These are phyloP conservation scores for Brettanomyces nanus DNA, from an alignment of 805 yeast genomes.

Conservation along the genomic window DNA sequence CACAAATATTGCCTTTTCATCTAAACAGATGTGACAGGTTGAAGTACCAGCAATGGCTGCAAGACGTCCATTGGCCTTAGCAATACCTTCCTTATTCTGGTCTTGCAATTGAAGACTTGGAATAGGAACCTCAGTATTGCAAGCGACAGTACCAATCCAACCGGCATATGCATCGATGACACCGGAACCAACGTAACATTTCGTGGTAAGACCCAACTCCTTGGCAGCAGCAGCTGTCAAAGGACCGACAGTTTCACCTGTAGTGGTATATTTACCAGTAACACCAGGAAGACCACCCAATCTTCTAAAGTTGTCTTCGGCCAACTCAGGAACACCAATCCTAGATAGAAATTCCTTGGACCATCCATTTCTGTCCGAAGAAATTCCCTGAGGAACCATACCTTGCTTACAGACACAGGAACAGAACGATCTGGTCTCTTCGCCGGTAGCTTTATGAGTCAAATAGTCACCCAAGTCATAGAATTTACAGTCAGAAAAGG, in stretches of 20 bases:
- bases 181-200: slow-evolving; percentile 86
- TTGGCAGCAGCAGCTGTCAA: slow-evolving; percentile 60
- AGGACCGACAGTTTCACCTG: slow-evolving; percentile 85
- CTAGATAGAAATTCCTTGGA: slow-evolving; percentile 62
- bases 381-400: slow-evolving; percentile 83
- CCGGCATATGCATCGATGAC: slow-evolving; percentile 98
- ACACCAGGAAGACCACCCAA: slow-evolving; percentile 78
- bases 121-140: slow-evolving; percentile 56
- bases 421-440: slow-evolving; percentile 81
- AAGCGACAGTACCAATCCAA: slow-evolving; percentile 98
- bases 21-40: slow-evolving; percentile 89
- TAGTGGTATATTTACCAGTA: slow-evolving; percentile 68
- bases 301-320: slow-evolving; percentile 64
- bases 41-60: slow-evolving; percentile 99
- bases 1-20: slow-evolving; percentile 78
- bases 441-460: slow-evolving; percentile 84
- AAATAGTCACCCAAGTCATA: slow-evolving; percentile 89
- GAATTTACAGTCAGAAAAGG: slow-evolving; percentile 59
- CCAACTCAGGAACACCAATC: slow-evolving; percentile 70
- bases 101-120: slow-evolving; percentile 45
- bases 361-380: slow-evolving; percentile 88
- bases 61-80: slow-evolving; percentile 68
- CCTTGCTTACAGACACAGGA: slow-evolving; percentile 96
- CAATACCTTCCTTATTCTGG: slow-evolving; percentile 37
- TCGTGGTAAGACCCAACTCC: slow-evolving; percentile 73